Evolutionary conservation across 345 rosid species (phyloP), one percentile per base, ranked within the genome.

Genomic region (Erodium maritimum): DNA sequence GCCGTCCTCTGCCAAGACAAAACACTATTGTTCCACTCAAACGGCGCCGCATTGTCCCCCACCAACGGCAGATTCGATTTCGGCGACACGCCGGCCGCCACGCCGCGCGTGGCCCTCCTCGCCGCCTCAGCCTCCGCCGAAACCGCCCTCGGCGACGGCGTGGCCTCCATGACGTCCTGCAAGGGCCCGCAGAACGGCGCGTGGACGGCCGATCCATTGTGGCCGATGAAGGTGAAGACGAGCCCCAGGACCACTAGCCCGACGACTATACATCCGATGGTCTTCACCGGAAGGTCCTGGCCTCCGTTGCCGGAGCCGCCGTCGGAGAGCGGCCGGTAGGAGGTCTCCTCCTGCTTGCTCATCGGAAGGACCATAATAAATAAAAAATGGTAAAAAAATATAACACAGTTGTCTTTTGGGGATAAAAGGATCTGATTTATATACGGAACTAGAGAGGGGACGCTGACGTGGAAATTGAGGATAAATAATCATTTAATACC

Each of bases 1-100:
- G 96, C 81, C 20, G 95, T 82, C 67, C 95, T 79, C 73, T 91
- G 95, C 96, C 96, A 91, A 0, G 96, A 82, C 77, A 91, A 58
- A 75, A 88, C 74, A 65, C 78, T 82, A 52, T 91, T 86, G 73
- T 79, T 84, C 98, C 98, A 91, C 0, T 80, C 69, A 68, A 55
- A 86, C 58, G 76, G 65, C 72, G 45, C 20, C 55, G 65, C 3
- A 33, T n/a, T 16, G 9, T 68, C 37, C 21, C 63, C 61, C 25
- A 62, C 22, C 9, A 61, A 50, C 50, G 33, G 16, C 56, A 23
- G 5, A 61, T 78, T 86, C 4, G 82, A 55, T 69, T 91, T 91
- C 69, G 80, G 88, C 5, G 98, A 91, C 13, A 91, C 96, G 0
- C 98, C 98, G 55, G 79, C 75, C 5, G 65, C 56, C 4, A 53